Conservation (phyloP, 2,329 filamentous ascomycete genomes). For the Pseudopithomyces maydicus region DNA sequence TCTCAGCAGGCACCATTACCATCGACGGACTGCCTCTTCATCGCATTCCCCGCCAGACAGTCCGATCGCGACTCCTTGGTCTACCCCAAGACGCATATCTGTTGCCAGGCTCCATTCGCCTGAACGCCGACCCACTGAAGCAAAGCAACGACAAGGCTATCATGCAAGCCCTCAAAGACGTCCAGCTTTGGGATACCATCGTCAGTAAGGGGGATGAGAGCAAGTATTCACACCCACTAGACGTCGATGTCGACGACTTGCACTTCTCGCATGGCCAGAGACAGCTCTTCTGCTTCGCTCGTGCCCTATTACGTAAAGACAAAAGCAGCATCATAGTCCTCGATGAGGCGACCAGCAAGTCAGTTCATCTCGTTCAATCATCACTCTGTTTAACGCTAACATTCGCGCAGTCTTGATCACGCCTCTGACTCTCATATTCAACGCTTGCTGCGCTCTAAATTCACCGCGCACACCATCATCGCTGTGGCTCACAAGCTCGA, state of each 20-base stretch:
- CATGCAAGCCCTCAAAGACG: constrained; percentile 51
- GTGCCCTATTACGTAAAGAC: constrained; percentile 57
- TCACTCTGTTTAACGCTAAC: constrained; percentile 5
- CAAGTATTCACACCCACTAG: constrained; percentile 38
- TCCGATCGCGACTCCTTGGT: constrained; percentile 54
- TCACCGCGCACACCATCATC: constrained; percentile 63
- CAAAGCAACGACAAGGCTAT: constrained; percentile 47
- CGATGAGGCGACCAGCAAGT: constrained; percentile 43
- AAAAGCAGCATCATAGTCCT: constrained; percentile 34
- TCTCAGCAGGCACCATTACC: constrained; percentile 48
- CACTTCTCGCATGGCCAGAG: constrained; percentile 58
- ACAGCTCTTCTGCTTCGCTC: constrained; percentile 67
- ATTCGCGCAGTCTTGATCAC: constrained; percentile 56
- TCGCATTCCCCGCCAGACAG: constrained; percentile 47
- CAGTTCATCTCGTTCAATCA: constrained; percentile 3
- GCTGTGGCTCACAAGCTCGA: constrained; percentile 62
- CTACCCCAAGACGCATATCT: constrained; percentile 60
- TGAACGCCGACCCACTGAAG: constrained; percentile 55
- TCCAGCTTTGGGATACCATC: constrained; percentile 51
- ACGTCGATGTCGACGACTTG: constrained; percentile 36
- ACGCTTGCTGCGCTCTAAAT: constrained; percentile 58
- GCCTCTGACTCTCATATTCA: constrained; percentile 64
- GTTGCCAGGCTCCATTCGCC: constrained; percentile 53
- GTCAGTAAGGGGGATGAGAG: constrained; percentile 35
- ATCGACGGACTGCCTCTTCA: constrained; percentile 57